Base-by-base conservation (phyloP, 1,139 yeast species). In the Candida albicans region DNA sequence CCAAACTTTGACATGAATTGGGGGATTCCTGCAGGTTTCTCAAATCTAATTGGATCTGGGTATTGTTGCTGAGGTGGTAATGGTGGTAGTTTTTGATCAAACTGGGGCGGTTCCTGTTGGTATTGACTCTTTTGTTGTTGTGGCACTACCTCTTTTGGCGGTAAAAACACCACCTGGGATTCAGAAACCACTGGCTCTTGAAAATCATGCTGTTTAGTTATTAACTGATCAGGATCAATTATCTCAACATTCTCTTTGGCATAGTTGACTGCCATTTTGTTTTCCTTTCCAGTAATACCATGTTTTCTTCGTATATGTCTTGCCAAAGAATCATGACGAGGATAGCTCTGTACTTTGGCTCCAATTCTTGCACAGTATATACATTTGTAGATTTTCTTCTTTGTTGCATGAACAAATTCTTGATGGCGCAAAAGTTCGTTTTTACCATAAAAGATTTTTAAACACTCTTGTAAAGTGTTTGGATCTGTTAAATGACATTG, bases 361-460 rank as follows among this genome's bases (percentile, higher is more conserved):
- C 71, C 70, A 44, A 55, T 61, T 33, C 62, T 53, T n/a, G 68
- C 56, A 52, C 79, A 73, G 45, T 71, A 73, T 9, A 68, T 59
- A 52, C 79, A 73, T 49, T 69, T 68, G 56, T 68, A 73, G 8
- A 73, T 67, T 46, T 67, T 68, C 56, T 72, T 73, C 41, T 68
- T 64, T 15, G 77, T 70, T 12, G 77, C 78, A 57, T 73, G 79
- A 18, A 72, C 77, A 58, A 71, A 72, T 47, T 73, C 77, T 52
- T 73, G 77, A 54, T 73, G 79, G 44, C 77, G 59, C 35, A 69
- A 57, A 31, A 73, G 60, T 50, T 73, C 78, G 50, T 71, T 73
- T 46, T 68, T 72, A 9, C 79, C 78, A 48, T 73, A 71, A 46
- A 73, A 73, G 2, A 71, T 67, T 52, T 73, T 73, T 33, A 64